phyloP scores from a whole-genome alignment of 2,329 filamentous ascomycete genomes.

The Bipolaris victoriae region DNA sequence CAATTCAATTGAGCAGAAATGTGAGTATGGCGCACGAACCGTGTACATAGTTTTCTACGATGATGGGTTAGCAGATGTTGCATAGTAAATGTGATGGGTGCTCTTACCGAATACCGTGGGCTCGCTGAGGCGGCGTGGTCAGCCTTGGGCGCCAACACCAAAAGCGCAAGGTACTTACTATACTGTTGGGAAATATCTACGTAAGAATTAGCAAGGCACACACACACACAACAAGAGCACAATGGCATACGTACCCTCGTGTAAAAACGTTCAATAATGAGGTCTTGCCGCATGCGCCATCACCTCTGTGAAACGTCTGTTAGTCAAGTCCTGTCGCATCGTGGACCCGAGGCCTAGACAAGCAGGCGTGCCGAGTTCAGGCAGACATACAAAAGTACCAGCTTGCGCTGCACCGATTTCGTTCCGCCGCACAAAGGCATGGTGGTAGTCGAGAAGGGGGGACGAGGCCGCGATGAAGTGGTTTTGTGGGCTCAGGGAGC shows the following conservation, averaged over 20 bases:
- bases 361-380: conserved; percentile 20
- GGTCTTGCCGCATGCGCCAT: conserved; percentile 97
- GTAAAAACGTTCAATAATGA: conserved; percentile 98
- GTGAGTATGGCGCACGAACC: conserved; percentile 61
- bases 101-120: conserved; percentile 82
- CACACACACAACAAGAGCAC: background rate
- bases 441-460: conserved; percentile 25
- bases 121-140: conserved; percentile 61
- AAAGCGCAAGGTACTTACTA: conserved; percentile 64
- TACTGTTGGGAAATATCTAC: conserved; percentile 93
- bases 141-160: conserved; percentile 21
- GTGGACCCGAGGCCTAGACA: conserved; percentile 4
- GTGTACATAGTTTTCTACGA: conserved; percentile 91
- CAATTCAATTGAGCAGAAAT: conserved; percentile 6
- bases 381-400: conserved; percentile 80
- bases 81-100: background rate
- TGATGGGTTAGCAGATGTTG: conserved; percentile 27
- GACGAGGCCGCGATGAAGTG: conserved; percentile 28
- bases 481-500: conserved; percentile 33
- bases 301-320: conserved; percentile 66
- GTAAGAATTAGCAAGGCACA: conserved; percentile 22
- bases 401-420: conserved; percentile 91
- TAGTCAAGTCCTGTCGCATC: conserved; percentile 31
- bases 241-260: conserved; percentile 73
- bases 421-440: conserved; percentile 59